These are phyloP conservation scores for Spergularia marina DNA, from an alignment of 148 eudicot species.

Conservation along the genomic window DNA sequence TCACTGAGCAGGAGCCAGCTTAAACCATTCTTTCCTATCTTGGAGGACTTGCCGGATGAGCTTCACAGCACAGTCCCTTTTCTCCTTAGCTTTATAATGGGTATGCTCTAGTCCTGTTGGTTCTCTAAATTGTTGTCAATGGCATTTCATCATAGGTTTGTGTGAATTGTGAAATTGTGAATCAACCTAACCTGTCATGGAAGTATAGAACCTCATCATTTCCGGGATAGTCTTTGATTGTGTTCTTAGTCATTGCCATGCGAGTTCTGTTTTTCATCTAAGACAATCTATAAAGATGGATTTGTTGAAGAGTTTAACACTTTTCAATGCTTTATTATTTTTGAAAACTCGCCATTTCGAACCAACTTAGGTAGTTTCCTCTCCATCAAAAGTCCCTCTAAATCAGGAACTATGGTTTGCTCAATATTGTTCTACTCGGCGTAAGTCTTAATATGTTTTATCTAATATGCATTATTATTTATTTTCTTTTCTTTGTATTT, in stretches of 20 bases:
- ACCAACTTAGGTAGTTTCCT: too few relatives aligned
- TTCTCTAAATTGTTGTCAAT: neutral
- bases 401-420: too few relatives aligned
- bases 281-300: neutral
- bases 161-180: constrained; percentile 1
- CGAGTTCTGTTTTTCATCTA: neutral
- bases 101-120: constrained; percentile 32
- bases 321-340: too few relatives aligned
- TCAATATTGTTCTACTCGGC: too few relatives aligned
- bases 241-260: neutral
- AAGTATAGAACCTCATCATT: neutral
- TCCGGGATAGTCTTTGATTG: neutral
- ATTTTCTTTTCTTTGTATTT: constrained; percentile 7
- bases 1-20: constrained; percentile 83
- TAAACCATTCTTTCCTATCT: constrained; percentile 71
- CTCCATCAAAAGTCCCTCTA: too few relatives aligned
- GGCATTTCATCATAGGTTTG: neutral
- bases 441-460: too few relatives aligned
- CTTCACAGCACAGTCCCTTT: constrained; percentile 74
- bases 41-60: constrained; percentile 66
- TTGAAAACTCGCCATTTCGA: too few relatives aligned
- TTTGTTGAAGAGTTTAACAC: too few relatives aligned
- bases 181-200: neutral
- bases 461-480: neutral
- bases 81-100: constrained; percentile 82